These are phyloP conservation scores for Astrothelium subdiscretum DNA, from an alignment of 495 filamentous ascomycete genomes.

Conservation along the genomic window DNA sequence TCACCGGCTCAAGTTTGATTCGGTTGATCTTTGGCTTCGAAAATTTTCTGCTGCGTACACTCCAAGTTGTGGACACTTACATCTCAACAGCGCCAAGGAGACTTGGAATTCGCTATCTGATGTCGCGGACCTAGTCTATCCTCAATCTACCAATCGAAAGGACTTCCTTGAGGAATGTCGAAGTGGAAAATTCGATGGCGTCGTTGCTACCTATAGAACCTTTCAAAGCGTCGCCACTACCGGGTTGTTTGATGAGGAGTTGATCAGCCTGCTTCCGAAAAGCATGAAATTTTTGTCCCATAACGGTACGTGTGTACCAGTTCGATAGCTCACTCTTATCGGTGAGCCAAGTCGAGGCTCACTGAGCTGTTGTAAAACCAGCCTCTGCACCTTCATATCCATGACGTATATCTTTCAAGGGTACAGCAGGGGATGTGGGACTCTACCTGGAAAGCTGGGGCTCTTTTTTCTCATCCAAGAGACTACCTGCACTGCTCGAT, in stretches of 20 bases:
- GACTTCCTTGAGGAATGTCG: constrained; percentile 66
- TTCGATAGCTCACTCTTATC: too few species aligned
- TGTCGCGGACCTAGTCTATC: constrained; percentile 40
- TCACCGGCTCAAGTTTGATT: neutral
- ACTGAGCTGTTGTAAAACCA: too few species aligned
- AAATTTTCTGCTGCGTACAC: neutral
- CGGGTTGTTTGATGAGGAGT: constrained; percentile 39
- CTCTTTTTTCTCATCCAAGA: too few species aligned
- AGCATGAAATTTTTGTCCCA: constrained; percentile 71
- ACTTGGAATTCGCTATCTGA: constrained; percentile 40
- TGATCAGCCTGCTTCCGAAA: constrained; percentile 48
- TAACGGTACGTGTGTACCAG: constrained; percentile 41
- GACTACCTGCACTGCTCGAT: too few species aligned
- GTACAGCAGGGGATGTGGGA: too few species aligned
- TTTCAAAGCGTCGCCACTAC: constrained; percentile 57
- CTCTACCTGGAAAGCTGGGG: too few species aligned
- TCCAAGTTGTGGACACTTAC: constrained; percentile 7
- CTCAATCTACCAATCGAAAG: constrained; percentile 40
- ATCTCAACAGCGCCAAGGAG: constrained; percentile 31
- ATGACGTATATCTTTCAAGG: too few species aligned
- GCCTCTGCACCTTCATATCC: too few species aligned
- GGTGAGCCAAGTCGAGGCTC: too few species aligned
- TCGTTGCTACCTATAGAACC: constrained; percentile 63
- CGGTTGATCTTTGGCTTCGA: neutral
- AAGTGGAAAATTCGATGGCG: constrained; percentile 54